Conservation (phyloP, 495 filamentous ascomycete genomes). For the Aspergillus saccharolyticus region DNA sequence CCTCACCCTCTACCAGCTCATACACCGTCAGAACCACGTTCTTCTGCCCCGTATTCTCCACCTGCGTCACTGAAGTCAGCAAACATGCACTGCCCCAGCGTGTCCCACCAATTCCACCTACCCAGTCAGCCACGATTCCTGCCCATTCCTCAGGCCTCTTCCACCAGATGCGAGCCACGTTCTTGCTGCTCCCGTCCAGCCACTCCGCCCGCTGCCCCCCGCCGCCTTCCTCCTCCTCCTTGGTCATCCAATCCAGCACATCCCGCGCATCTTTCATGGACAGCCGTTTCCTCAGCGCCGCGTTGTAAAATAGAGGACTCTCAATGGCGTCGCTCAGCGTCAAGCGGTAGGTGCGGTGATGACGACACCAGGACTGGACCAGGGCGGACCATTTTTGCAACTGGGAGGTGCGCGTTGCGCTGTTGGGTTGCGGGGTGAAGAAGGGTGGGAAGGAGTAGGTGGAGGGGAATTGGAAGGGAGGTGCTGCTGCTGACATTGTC, state of each 20-base stretch:
- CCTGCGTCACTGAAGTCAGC: slow-evolving; percentile 33
- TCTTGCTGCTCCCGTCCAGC: slow-evolving; percentile 42
- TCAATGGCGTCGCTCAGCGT: slow-evolving; percentile 57
- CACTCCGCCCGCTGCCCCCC: slow-evolving; percentile 62
- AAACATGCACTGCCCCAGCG: neutral
- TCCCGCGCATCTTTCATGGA: slow-evolving; percentile 55
- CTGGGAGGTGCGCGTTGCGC: slow-evolving; percentile 68
- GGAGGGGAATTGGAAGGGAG: slow-evolving; percentile 35
- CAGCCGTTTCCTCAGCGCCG: slow-evolving; percentile 50
- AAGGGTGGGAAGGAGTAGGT: slow-evolving; percentile 52
- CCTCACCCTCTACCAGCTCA: slow-evolving; percentile 66
- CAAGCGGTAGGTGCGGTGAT: slow-evolving; percentile 68
- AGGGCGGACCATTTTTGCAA: slow-evolving; percentile 79
- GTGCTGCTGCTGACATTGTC: slow-evolving; percentile 16
- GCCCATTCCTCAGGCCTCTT: slow-evolving; percentile 71
- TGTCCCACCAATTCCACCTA: slow-evolving; percentile 22
- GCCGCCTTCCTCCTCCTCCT: slow-evolving; percentile 54
- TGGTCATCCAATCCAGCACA: slow-evolving; percentile 69
- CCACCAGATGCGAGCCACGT: slow-evolving; percentile 63
- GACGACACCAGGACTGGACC: slow-evolving; percentile 76
- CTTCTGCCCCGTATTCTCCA: slow-evolving; percentile 70
- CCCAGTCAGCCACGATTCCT: slow-evolving; percentile 54
- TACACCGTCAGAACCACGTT: slow-evolving; percentile 70
- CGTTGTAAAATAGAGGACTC: slow-evolving; percentile 54
- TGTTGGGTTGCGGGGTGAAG: slow-evolving; percentile 69